Conservation (phyloP, 1,284 basidiomycete species). For the Sporisorium exsertum region DNA sequence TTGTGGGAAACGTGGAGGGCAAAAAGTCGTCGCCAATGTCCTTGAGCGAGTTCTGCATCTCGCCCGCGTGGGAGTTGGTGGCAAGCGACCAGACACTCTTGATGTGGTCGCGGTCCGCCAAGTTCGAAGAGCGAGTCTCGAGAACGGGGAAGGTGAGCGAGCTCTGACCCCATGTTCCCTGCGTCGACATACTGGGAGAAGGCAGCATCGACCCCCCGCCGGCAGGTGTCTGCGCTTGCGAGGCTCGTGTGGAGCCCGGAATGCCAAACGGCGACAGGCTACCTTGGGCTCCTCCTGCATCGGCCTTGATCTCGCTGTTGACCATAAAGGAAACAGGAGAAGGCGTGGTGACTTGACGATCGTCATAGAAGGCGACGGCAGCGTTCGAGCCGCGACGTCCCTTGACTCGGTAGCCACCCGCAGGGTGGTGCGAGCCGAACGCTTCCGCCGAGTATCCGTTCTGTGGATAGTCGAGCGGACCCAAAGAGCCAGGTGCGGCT, state of each 20-base stretch:
- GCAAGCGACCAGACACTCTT: constrained; percentile 63
- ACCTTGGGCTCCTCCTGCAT: constrained; percentile 24
- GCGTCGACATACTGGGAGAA: constrained; percentile 52
- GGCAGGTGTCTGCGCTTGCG: constrained; percentile 45
- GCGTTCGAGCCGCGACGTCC: constrained; percentile 44
- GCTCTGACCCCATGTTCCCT: constrained; percentile 58
- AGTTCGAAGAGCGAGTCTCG: constrained; percentile 40
- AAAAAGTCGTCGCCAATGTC: constrained; percentile 61
- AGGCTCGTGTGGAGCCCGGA: constrained; percentile 31
- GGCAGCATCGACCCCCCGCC: constrained; percentile 49
- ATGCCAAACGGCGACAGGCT: constrained; percentile 40
- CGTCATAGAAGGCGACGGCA: constrained; percentile 53
- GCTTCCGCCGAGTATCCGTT: constrained; percentile 33
- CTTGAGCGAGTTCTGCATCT: constrained; percentile 59
- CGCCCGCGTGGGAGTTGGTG: constrained; percentile 42
- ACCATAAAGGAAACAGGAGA: constrained; percentile 65
- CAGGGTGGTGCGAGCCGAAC: constrained; percentile 21
- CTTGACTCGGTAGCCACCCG: constrained; percentile 28
- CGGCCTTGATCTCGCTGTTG: constrained; percentile 58
- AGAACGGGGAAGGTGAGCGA: constrained; percentile 56
- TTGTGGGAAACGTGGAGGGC: constrained; percentile 54
- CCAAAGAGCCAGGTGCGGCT: constrained; percentile 35
- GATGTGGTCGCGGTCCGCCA: constrained; percentile 54
- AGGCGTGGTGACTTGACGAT: constrained; percentile 42
- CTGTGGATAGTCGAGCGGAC: constrained; percentile 44